Base-by-base conservation (phyloP, 2,329 filamentous ascomycete genomes). In the Trichoderma aggressivum region DNA sequence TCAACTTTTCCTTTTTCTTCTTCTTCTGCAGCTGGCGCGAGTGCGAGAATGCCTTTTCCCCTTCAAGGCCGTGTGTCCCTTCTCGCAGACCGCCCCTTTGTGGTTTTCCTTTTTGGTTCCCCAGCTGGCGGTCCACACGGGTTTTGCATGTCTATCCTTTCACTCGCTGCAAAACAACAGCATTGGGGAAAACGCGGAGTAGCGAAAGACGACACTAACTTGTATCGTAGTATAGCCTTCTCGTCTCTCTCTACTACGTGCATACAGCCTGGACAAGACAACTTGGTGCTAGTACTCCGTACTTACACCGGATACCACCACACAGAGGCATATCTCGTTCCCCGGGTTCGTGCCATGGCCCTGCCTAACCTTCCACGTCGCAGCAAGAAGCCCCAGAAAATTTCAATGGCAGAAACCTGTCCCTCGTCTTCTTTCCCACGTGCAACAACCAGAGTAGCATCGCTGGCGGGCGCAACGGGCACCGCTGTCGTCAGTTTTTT, bases 81-180 rank as follows among this genome's bases (percentile, higher is more conserved):
- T n/a, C 26, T 61, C 26, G 62, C 55, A 71, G 69, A 71, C 69
- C 69, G 69, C 70, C 66, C 70, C 66, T 70, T 72, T 72, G n/a
- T 58, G 24, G 26, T 6, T 50, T 50, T 50, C 47, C 14, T 32
- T 39, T 16, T 63, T 63, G 12, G 50, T 55, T 43, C 30, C 63
- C 30, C 63, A 56, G 53, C 28, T 21, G 4, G 21, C 34, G 55
- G 26, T 58, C 64, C 36, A 59, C 64, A 43, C 34, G 2, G 50
- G 18, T 16, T 59, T 59, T 21, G 56, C 30, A 21, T 8, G 14
- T 43, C 26, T 43, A 28, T 36, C n/a, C 43, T 36, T 36, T 65
- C 16, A 55, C 50, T 50, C n/a, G 24, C 63, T 56, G 21, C n/a
- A 47, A 58, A n/a, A n/a, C n/a, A n/a, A 30, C 8, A 32, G 64